Conservation (phyloP, 2,329 filamentous ascomycete genomes). For the Calonectria leucothoes region DNA sequence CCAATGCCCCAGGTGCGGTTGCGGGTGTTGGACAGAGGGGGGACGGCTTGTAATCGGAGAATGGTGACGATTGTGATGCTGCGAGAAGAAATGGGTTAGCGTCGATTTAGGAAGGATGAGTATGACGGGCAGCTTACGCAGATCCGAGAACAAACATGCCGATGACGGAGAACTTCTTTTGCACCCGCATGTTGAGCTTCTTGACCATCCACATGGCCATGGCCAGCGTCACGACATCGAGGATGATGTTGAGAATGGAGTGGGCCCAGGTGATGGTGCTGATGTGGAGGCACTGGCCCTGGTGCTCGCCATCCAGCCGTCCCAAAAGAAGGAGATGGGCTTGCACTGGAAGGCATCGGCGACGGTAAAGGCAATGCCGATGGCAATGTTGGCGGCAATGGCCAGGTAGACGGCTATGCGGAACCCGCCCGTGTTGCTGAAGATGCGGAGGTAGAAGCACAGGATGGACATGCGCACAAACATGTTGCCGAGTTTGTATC, state of each 20-base stretch:
- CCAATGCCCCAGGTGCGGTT: background rate
- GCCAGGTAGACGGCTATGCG: background rate
- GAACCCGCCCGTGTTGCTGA: background rate
- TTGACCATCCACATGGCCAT: constrained; percentile 18
- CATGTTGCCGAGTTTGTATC: constrained; percentile 14
- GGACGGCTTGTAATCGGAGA: background rate
- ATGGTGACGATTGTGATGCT: background rate
- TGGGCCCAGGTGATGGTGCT: background rate
- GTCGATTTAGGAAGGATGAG: background rate
- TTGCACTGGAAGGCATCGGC: background rate
- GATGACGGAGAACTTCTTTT: constrained; percentile 8
- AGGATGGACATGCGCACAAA: constrained; percentile 8
- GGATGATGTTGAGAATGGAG: background rate
- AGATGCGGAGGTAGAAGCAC: constrained; percentile 14
- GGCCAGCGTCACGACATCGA: background rate
- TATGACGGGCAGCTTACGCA: background rate
- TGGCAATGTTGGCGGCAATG: background rate
- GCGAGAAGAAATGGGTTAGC: background rate
- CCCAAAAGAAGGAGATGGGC: background rate
- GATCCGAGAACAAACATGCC: constrained; percentile 13
- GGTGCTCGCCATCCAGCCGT: background rate
- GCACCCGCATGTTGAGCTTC: background rate
- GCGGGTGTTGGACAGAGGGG: background rate
- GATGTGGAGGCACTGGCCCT: background rate
- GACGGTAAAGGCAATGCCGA: background rate